A percentile compares a stretch with the other conserved stretches of the same genome.
Conservation (phyloP, 2,329 filamentous ascomycete species). For the Phyllosticta citribraziliensis region DNA sequence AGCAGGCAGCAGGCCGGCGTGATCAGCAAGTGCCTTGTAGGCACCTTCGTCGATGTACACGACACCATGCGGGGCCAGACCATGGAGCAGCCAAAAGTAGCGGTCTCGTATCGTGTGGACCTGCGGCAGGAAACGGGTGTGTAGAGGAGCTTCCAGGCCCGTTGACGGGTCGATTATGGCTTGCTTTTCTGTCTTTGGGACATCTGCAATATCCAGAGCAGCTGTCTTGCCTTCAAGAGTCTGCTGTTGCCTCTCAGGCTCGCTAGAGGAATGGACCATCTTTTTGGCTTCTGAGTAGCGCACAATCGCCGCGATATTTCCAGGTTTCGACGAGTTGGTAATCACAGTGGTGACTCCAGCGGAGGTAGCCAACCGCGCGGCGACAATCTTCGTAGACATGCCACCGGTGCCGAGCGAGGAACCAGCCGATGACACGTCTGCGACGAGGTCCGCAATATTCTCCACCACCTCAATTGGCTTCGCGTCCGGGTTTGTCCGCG, state of each 20-base stretch:
- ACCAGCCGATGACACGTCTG: constrained; percentile 84
- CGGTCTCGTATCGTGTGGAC: constrained; percentile 78
- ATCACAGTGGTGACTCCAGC: constrained; percentile 95
- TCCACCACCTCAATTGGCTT: constrained; percentile 85
- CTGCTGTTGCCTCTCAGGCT: constrained; percentile 17
- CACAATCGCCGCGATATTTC: constrained; percentile 83
- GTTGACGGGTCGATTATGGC: constrained; percentile 22
- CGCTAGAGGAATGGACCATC: constrained; percentile 18
- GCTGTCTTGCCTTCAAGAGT: constrained; percentile 13
- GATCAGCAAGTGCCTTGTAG: constrained; percentile 65
- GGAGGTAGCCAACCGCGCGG: constrained; percentile 81
- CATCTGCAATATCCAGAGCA: not conserved
- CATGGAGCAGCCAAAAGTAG: constrained; percentile 95
- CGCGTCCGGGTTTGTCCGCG: constrained; percentile 73
- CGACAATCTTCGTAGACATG: constrained; percentile 96
- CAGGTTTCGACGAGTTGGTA: constrained; percentile 84
- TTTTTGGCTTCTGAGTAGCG: constrained; percentile 62
- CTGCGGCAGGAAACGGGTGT: constrained; percentile 87
- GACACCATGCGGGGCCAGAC: constrained; percentile 79
- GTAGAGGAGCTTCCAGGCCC: constrained; percentile 46
- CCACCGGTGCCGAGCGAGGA: constrained; percentile 86
- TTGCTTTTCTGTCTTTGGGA: not conserved
- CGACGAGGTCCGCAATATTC: constrained; percentile 72
- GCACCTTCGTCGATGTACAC: constrained; percentile 91
- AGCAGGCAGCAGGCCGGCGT: constrained; percentile 79